phyloP scores from a whole-genome alignment of 768 basidiomycete genomes.

The Porphyrellus cyaneotinctus region DNA sequence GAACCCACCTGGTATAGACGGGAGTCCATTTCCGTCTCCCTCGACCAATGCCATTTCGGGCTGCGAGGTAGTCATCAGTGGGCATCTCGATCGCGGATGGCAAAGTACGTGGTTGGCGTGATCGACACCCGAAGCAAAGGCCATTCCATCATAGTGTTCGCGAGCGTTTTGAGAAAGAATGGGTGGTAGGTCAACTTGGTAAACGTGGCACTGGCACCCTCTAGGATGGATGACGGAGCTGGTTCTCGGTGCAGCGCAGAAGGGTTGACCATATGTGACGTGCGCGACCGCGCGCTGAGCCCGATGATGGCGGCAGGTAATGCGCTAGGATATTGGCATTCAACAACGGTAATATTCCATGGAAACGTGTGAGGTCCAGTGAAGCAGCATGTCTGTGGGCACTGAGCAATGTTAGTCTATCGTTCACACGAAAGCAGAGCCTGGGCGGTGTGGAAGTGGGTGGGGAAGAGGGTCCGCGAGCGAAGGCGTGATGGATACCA shows the following conservation, averaged over 20 bases:
- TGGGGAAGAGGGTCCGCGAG: too few species aligned
- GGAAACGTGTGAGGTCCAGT: conserved; percentile 68
- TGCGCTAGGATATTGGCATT: conserved; percentile 67
- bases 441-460: too few species aligned
- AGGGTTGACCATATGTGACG: conserved; percentile 34
- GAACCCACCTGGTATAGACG: conserved; percentile 29
- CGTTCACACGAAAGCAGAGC: too few species aligned
- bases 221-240: conserved; percentile 40
- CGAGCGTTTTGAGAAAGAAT: conserved; percentile 77
- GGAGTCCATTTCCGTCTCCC: conserved; percentile 30
- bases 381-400: conserved; percentile 70
- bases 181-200: conserved; percentile 76
- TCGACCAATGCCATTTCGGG: conserved; percentile 51
- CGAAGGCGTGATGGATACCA: too few species aligned
- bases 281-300: conserved; percentile 22
- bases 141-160: conserved; percentile 78
- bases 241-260: conserved; percentile 39
- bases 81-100: not conserved
- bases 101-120: conserved; percentile 35
- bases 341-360: conserved; percentile 57
- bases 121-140: conserved; percentile 78
- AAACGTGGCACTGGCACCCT: conserved; percentile 54
- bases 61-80: conserved; percentile 37
- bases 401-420: too few species aligned
- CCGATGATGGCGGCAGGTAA: conserved; percentile 42